phyloP scores from a whole-genome alignment of 192 early-diverging fungal species.

The Backusella liffmaniae region DNA sequence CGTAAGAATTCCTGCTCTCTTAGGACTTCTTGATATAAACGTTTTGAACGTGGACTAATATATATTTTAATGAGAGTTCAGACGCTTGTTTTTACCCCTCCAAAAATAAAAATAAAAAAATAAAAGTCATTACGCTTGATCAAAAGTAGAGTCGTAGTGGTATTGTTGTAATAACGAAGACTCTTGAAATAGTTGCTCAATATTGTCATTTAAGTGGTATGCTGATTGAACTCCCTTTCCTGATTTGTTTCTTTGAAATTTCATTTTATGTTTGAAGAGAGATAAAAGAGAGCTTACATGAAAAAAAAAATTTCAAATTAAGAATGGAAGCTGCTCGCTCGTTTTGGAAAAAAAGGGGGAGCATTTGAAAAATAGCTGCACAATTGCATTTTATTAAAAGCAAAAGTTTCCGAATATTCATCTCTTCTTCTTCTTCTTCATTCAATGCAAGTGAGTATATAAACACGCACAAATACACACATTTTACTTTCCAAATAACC shows the following conservation, averaged over 20 bases:
- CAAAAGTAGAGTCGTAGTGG: not conserved
- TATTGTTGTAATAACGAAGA: not conserved
- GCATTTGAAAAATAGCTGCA: not conserved
- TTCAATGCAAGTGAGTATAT: not conserved
- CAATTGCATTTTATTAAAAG: not conserved
- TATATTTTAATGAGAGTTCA: not conserved
- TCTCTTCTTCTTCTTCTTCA: not conserved
- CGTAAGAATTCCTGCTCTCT: not conserved
- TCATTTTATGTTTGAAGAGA: not conserved
- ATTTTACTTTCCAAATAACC: not conserved
- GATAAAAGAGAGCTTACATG: not conserved
- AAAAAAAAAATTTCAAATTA: not conserved
- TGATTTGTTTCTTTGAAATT: not conserved
- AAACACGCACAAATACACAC: not conserved
- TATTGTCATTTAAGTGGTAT: not conserved
- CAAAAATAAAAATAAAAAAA: not conserved
- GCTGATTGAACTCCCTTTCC: not conserved
- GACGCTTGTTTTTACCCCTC: not conserved
- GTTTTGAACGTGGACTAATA: not conserved
- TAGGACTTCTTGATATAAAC: not conserved
- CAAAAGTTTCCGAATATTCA: slow-evolving; percentile 13
- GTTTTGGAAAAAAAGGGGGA: not conserved
- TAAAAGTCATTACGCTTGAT: not conserved
- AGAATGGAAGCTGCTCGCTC: no score
- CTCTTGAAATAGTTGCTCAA: not conserved